Conservation (phyloP, 352 stramenopile genomes). For the Hyaloperonospora arabidopsidis region DNA sequence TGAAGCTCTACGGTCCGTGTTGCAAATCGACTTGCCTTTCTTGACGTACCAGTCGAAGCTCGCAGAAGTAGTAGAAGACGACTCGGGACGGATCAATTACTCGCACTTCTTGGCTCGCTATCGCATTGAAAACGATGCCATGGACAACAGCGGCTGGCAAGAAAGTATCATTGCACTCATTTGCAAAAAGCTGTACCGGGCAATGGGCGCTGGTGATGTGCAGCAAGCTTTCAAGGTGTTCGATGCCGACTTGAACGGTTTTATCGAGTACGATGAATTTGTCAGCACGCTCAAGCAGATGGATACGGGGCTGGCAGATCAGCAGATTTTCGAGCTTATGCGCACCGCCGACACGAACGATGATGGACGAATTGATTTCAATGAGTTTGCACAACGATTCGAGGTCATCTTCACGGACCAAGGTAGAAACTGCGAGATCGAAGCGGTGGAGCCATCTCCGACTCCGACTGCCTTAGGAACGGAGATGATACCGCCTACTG, state of each 20-base stretch:
- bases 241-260: constrained; percentile 83
- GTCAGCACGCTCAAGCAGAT: constrained; percentile 86
- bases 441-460: constrained; percentile 10
- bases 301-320: constrained; percentile 87
- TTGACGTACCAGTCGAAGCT: constrained; percentile 85
- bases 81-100: constrained; percentile 84
- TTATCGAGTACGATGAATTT: constrained; percentile 93
- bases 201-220: constrained; percentile 86
- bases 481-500: background rate
- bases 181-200: constrained; percentile 89
- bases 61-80: constrained; percentile 75
- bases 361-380: constrained; percentile 87
- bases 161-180: constrained; percentile 87
- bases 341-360: constrained; percentile 88
- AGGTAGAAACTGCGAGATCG: constrained; percentile 24
- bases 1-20: constrained; percentile 85
- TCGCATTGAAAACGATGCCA: constrained; percentile 84
- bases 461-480: background rate
- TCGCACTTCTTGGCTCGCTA: constrained; percentile 90
- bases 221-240: constrained; percentile 88
- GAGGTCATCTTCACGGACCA: constrained; percentile 87
- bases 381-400: constrained; percentile 87
- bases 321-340: constrained; percentile 91
- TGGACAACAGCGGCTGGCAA: constrained; percentile 85
- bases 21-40: constrained; percentile 88